Evolutionary conservation across 176 grass and related monocot genomes (phyloP), one percentile per base, ranked within the genome.

Genomic region (Carex myosuroides): DNA sequence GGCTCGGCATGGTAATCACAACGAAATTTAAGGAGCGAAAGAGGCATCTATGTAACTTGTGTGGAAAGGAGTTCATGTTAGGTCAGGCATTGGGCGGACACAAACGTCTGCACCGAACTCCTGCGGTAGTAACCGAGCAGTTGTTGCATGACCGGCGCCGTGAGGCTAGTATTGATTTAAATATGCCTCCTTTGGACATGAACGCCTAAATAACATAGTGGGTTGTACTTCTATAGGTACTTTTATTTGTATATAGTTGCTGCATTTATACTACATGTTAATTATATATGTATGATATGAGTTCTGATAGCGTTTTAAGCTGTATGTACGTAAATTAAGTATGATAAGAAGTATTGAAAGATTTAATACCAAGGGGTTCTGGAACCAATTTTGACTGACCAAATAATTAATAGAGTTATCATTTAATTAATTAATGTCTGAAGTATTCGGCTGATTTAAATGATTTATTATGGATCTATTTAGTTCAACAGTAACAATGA

Each of bases 11-110:
- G 42, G 70, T 22, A n/a, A 44, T 61, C 64, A 56, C 0, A 59
- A 0, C 8, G 5, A 70, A 26, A 3, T 14, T 30, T 1, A 5
- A 52, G 17, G 91, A 88, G 55, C 77, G 85, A 57, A 89, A 70
- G 89, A 90, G 84, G 64, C 96, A 99, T 86, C 80, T 90, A 79
- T 95, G 93, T 86, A 86, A 90, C 71, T 46, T 95, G 12, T 99
- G 96, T 84, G 93, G 93, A 54, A 82, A 91, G 37, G 89, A 90
- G 91, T 99, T 99, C 85, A 59, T 88, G 83, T 74, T 92, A 67
- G 93, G 96, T 1, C 95, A 95, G 90, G 92, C 95, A 41, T 79
- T 98, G 8, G 95, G 95, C 5, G 92, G 95, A 0, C 95, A 99
- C 83, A 99, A 95, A 90, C 86, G 96, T 4, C 64, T 93, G 12